Percentiles rank a stretch among this genome's conserved stretches.
Conservation (phyloP, 2,329 filamentous ascomycete genomes). For the Beauveria sp. region DNA sequence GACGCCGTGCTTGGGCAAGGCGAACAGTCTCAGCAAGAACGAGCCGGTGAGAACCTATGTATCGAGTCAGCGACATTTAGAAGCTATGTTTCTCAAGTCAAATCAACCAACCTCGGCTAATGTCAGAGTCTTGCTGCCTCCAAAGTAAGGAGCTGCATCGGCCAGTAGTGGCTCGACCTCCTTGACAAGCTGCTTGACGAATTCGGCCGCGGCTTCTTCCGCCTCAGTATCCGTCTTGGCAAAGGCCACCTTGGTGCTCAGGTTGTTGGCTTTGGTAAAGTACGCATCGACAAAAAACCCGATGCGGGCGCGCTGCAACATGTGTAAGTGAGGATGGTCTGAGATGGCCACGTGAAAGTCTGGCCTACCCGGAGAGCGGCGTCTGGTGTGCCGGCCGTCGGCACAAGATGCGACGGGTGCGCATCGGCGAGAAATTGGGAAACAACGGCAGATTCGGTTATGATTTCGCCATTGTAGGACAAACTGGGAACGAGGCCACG, state of each 20-base stretch:
- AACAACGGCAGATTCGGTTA: conserved; percentile 70
- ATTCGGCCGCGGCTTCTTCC: conserved; percentile 37
- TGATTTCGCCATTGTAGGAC: conserved; percentile 56
- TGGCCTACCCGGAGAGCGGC: conserved; percentile 39
- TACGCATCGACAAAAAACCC: conserved; percentile 67
- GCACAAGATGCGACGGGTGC: conserved; percentile 60
- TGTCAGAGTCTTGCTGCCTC: conserved; percentile 56
- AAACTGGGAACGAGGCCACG: conserved; percentile 69
- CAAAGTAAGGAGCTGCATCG: conserved; percentile 53
- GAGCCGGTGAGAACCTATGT: conserved; percentile 54
- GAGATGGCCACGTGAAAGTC: too few relatives aligned
- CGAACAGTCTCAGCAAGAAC: conserved; percentile 56
- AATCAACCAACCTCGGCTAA: conserved; percentile 57
- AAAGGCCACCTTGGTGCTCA: conserved; percentile 38
- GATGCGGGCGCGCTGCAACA: conserved; percentile 49
- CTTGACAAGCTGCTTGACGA: conserved; percentile 52
- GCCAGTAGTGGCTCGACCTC: conserved; percentile 67
- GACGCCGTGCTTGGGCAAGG: conserved; percentile 45
- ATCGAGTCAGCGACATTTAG: conserved; percentile 8
- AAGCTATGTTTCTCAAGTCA: neutral
- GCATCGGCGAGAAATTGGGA: conserved; percentile 62
- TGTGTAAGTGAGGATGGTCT: neutral
- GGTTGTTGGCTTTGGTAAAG: conserved; percentile 49
- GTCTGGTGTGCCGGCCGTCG: conserved; percentile 40
- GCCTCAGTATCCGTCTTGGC: conserved; percentile 43